These are phyloP conservation scores for Ceratocystis papillata DNA, from an alignment of 2,329 filamentous ascomycete species.

Conservation along the genomic window DNA sequence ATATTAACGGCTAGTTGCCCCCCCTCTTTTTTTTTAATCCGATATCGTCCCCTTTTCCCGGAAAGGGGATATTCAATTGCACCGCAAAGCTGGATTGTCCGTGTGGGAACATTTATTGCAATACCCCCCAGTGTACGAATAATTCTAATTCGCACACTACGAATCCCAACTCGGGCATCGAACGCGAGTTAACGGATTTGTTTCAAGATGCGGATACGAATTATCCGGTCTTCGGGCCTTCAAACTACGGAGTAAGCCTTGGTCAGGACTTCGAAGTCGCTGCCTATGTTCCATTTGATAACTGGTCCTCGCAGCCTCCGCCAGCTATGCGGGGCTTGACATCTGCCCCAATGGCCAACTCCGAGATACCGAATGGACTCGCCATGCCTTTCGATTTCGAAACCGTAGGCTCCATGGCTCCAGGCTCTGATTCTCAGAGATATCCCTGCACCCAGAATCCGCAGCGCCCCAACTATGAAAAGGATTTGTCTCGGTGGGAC, in stretches of 20 bases:
- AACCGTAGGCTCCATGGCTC: background rate
- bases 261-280: background rate
- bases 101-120: constrained; percentile 16
- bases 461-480: background rate
- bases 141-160: constrained; percentile 17
- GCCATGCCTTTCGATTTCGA: background rate
- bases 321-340: background rate
- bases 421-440: background rate
- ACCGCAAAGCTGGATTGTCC: constrained; percentile 21
- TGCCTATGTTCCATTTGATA: background rate
- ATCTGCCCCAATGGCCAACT: background rate
- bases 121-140: constrained; percentile 21
- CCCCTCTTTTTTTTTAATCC: constrained; percentile 15
- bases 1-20: constrained; percentile 15
- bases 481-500: constrained; percentile 2
- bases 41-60: constrained; percentile 21
- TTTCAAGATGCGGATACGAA: constrained; percentile 4
- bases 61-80: constrained; percentile 18
- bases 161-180: constrained; percentile 5
- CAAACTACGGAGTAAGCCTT: background rate
- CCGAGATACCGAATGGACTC: background rate
- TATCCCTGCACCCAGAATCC: background rate
- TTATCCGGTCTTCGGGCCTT: constrained; percentile 5
- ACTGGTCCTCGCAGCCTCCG: background rate
- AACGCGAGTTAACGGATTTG: constrained; percentile 14